A percentile compares a stretch with the other conserved stretches of the same genome.
phyloP scores from a whole-genome alignment of 2,329 filamentous ascomycete genomes.

The Graphilbum fragrans region DNA sequence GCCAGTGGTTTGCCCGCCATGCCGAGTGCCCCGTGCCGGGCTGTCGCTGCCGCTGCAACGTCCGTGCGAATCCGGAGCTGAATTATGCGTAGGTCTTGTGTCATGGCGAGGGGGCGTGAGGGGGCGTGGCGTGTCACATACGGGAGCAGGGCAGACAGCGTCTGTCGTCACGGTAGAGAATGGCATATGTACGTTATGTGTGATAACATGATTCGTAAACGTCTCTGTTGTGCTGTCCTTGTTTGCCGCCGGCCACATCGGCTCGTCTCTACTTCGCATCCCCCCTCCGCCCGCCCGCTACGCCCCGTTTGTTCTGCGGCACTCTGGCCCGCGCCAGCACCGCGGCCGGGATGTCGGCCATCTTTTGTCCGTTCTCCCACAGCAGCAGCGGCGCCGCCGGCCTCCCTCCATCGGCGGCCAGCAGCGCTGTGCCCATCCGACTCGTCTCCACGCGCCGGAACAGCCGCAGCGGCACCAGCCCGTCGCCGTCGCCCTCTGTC shows the following conservation, averaged over 20 bases:
- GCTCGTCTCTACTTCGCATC: neutral
- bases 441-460: slow-evolving; percentile 61
- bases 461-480: slow-evolving; percentile 51
- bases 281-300: neutral
- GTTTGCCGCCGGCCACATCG: neutral
- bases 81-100: slow-evolving; percentile 29
- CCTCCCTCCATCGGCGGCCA: slow-evolving; percentile 20
- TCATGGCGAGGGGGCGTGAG: neutral
- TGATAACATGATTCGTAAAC: too few relatives aligned
- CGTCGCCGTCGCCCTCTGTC: slow-evolving; percentile 46
- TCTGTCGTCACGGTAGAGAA: too few relatives aligned
- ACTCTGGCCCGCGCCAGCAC: slow-evolving; percentile 30
- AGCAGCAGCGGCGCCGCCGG: slow-evolving; percentile 42
- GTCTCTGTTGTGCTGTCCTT: too few relatives aligned
- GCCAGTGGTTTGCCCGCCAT: slow-evolving; percentile 54
- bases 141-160: too few relatives aligned
- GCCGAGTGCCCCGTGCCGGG: slow-evolving; percentile 57
- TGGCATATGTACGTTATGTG: too few relatives aligned
- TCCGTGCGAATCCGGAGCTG: slow-evolving; percentile 46
- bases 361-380: slow-evolving; percentile 56
- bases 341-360: slow-evolving; percentile 52
- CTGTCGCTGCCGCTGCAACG: slow-evolving; percentile 54
- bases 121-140: too few relatives aligned
- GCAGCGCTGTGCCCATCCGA: slow-evolving; percentile 25
- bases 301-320: slow-evolving; percentile 31